A percentile compares a stretch with the other conserved stretches of the same genome.
Evolutionary conservation across 2,329 filamentous ascomycete genomes (phyloP).

Genomic region (Beauveria caledonica): DNA sequence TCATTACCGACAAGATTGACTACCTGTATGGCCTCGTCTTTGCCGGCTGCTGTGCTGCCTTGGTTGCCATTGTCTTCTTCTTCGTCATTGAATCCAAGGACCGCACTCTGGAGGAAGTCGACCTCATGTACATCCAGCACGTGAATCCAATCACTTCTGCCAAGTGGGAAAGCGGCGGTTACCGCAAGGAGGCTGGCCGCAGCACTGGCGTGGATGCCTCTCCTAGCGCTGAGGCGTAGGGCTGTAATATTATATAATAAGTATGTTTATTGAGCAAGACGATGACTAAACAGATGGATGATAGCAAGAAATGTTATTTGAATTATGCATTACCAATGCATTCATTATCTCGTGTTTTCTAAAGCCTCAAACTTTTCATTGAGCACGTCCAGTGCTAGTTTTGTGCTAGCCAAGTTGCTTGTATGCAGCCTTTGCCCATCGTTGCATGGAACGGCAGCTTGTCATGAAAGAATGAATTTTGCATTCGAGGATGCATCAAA

Average conservation of each 20-base stretch:
- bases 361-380: too few species aligned
- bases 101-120: conserved; percentile 65
- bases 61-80: conserved; percentile 62
- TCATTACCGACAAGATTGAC: conserved; percentile 61
- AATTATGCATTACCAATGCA: background rate
- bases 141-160: conserved; percentile 42
- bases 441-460: too few species aligned
- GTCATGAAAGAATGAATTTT: too few species aligned
- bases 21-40: conserved; percentile 67
- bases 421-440: too few species aligned
- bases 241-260: background rate
- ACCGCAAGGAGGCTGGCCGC: background rate
- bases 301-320: background rate
- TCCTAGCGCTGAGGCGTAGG: background rate
- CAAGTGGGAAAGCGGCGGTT: conserved; percentile 22
- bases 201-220: conserved; percentile 3
- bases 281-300: background rate
- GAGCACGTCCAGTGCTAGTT: background rate
- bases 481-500: background rate
- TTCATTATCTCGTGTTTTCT: background rate
- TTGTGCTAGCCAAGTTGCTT: background rate
- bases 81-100: conserved; percentile 68
- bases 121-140: conserved; percentile 59
- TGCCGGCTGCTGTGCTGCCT: conserved; percentile 56
- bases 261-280: background rate